Base-by-base conservation (phyloP, 1,139 yeast species). In the Lodderomyces parapsilosis region DNA sequence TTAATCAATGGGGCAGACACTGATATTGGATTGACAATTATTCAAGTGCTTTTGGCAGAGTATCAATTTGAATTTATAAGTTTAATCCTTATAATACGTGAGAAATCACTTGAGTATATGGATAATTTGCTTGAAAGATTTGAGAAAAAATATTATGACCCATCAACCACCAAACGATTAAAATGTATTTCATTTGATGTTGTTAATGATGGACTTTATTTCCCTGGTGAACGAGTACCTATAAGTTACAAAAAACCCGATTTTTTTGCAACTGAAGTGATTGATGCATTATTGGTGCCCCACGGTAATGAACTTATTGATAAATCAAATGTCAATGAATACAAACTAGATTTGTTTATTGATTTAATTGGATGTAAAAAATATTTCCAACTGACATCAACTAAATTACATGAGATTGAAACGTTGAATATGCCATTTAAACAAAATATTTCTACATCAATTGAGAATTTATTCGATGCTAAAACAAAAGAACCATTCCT, bases 1-100 rank as follows among this genome's bases (percentile, higher is more conserved):
- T 55, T 73, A 38, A 68, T 73, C 42, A 71, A 73, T 51, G 78
- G 78, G 10, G 78, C 68, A 4, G 77, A 73, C 47, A 70, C 78
- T 6, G 58, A 60, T 41, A 51, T 71, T 27, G 76, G 75, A 0
- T 53, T 56, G 40, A 71, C 75, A 1, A 43, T 73, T 6, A 48
- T 68, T 4, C 78, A 73, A 48, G 32, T 65, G 48, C 68, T 38
- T 52, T 55, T 40, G 59, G 69, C 11, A 49, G 63, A 8, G 38
- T 17, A 22, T 10, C 55, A 66, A 49, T 54, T 68, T 45, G 52
- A 52, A n/a, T 47, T 30, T 13, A 44, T 35, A 45, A 66, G 66
- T 40, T 47, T 72, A 39, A 59, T 71, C 3, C 53, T 71, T 44
- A 55, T 71, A 4, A 62, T 69, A 4, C 56, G 63, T 37, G 75